Conservation (phyloP, 2,329 filamentous ascomycete species). For the Magnaporthales sp. region DNA sequence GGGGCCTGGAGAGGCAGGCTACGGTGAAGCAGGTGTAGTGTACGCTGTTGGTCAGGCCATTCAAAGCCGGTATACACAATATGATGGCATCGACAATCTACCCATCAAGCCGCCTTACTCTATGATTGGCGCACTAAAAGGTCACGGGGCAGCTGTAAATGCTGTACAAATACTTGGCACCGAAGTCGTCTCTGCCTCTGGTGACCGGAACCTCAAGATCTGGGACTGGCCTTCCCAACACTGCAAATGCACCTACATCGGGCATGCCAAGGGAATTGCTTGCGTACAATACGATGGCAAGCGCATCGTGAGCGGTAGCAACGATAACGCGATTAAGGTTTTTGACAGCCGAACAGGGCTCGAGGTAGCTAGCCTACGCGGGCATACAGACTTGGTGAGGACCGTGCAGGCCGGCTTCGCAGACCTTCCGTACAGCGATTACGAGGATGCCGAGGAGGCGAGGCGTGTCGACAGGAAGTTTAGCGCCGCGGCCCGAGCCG, state of each 20-base stretch:
- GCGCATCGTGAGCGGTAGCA: constrained; percentile 90
- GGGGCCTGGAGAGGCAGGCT: constrained; percentile 49
- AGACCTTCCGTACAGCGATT: constrained; percentile 71
- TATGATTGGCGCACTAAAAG: constrained; percentile 70
- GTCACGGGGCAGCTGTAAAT: constrained; percentile 88
- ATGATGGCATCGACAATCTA: constrained; percentile 38
- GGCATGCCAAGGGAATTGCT: constrained; percentile 91
- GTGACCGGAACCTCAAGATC: constrained; percentile 86
- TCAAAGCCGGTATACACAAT: constrained; percentile 40
- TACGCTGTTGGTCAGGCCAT: constrained; percentile 44
- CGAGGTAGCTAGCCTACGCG: constrained; percentile 79
- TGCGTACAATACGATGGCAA: constrained; percentile 95
- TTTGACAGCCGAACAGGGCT: constrained; percentile 81
- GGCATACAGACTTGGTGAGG: constrained; percentile 77
- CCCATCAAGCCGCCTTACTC: constrained; percentile 57
- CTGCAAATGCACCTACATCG: constrained; percentile 70
- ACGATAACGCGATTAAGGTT: constrained; percentile 91
- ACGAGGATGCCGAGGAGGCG: constrained; percentile 67
- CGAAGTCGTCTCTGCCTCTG: constrained; percentile 89
- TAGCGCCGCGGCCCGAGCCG: constrained; percentile 49
- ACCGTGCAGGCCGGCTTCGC: constrained; percentile 94
- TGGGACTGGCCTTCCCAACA: constrained; percentile 82
- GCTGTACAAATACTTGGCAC: constrained; percentile 83
- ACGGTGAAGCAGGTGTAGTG: constrained; percentile 31
- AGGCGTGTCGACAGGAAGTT: constrained; percentile 65